Base-by-base conservation (phyloP, 78 protist species). In the Bigelowiella natans region DNA sequence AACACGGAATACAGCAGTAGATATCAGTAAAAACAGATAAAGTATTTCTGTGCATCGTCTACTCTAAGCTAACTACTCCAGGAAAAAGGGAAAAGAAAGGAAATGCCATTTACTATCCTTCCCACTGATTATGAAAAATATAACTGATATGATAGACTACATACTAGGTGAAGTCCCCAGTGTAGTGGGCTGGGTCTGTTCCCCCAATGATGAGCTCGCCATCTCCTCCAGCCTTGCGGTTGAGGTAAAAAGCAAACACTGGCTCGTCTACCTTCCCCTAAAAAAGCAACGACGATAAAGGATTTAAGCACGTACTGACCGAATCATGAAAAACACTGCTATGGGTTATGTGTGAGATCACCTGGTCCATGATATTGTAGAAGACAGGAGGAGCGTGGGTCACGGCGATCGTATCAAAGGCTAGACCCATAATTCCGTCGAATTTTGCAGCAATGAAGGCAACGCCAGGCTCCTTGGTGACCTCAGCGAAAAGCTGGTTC, bases 141-240 rank as follows among this genome's bases (percentile, higher is more conserved):
- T n/a, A n/a, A n/a, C n/a, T n/a, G n/a, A n/a, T n/a, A n/a, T n/a
- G n/a, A 85, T 28, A 18, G 36, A 18, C 28, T 28, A 85, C 88
- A 85, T 85, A 26, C n/a, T 29, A 39, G 2, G 89, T 31, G 18
- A 88, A 11, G 85, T 86, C 84, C 37, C 96, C 96, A 36, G 94
- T 91, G 95, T 90, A 94, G 88, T 87, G 85, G 38, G 83, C 31
- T 29, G 73, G 1, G 93, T 96, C 97, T 84, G 85, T 51, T 18
- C 98, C 98, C 88, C 99, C 98, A 40, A 97, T 88, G 40, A 92
- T 36, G 39, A 97, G 89, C 94, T 95, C 98, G 63, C 98, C 97
- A 39, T 95, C 97, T 31, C 0, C 0, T 83, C 87, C 87, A 84
- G 94, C 89, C 36, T 88, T 82, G 83, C 91, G 91, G 90, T 89